Evolutionary conservation across 768 basidiomycete genomes (phyloP).

Genomic region (Leccinum olivaceopallidum): DNA sequence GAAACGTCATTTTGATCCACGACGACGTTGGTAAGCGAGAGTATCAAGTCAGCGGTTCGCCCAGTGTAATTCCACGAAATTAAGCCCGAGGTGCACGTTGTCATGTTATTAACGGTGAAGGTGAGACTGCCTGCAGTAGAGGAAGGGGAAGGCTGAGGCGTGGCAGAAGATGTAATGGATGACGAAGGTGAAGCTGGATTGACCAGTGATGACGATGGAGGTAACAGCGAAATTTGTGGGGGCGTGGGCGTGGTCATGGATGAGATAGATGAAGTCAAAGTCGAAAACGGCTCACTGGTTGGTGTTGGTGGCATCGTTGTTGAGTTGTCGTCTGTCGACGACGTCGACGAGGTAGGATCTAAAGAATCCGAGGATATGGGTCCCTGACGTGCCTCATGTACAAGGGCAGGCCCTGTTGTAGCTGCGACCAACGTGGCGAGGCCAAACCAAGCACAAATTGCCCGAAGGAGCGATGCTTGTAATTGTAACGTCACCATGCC

Average conservation of each 20-base stretch:
- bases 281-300: conserved; percentile 16
- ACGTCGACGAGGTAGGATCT: conserved; percentile 10
- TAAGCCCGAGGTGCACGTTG: conserved; percentile 33
- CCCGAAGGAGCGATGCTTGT: neutral
- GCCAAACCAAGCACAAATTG: conserved; percentile 8
- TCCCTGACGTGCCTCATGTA: conserved; percentile 27
- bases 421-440: conserved; percentile 17
- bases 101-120: conserved; percentile 33
- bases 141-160: conserved; percentile 16
- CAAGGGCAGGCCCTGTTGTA: conserved; percentile 9
- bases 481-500: conserved; percentile 15
- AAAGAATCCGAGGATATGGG: conserved; percentile 7
- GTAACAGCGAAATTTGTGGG: neutral
- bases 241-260: neutral
- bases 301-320: conserved; percentile 16
- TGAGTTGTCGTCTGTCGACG: neutral
- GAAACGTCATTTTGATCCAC: conserved; percentile 30
- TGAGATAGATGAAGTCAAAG: conserved; percentile 10
- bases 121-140: conserved; percentile 16
- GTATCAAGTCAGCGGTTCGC: conserved; percentile 25
- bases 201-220: conserved; percentile 7
- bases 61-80: conserved; percentile 45
- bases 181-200: conserved; percentile 12
- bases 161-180: conserved; percentile 12
- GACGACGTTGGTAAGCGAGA: conserved; percentile 43